Evolutionary conservation across 2,329 filamentous ascomycete genomes (phyloP).

Genomic region (Cordyceps militaris): DNA sequence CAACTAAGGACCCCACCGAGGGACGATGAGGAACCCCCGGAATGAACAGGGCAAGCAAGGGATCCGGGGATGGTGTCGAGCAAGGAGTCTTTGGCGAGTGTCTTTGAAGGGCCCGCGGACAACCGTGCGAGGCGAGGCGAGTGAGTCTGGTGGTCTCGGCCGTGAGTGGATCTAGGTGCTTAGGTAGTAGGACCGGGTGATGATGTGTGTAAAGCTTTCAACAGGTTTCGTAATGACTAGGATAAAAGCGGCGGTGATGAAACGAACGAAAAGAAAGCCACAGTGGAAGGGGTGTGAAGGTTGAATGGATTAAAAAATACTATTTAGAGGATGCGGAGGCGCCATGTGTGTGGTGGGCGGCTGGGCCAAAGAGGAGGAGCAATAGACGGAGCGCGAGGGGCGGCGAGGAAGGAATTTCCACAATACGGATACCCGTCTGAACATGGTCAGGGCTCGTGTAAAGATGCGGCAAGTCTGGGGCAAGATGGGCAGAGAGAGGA

Average conservation of each 20-base stretch:
- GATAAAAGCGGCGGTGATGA: background rate
- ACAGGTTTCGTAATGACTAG: background rate
- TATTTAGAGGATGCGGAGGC: conserved; percentile 3
- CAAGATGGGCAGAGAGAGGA: background rate
- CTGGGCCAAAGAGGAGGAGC: background rate
- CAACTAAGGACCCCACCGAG: background rate
- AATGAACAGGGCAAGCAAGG: background rate
- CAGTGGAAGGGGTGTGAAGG: conserved; percentile 5
- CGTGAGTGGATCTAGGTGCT: background rate
- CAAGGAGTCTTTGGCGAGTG: background rate
- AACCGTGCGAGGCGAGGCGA: background rate
- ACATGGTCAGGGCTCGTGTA: background rate
- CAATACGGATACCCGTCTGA: background rate
- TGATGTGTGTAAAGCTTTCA: background rate
- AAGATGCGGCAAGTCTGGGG: conserved; percentile 6
- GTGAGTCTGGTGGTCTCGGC: conserved; percentile 5
- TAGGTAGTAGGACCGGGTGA: background rate
- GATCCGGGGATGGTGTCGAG: conserved; percentile 7
- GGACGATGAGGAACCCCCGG: background rate
- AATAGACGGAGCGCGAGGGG: background rate
- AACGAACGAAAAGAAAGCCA: conserved; percentile 1
- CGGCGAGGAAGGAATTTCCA: background rate
- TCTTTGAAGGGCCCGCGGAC: background rate
- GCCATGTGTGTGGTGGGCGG: conserved; percentile 5
- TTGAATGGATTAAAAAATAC: background rate